phyloP scores from a whole-genome alignment of 352 stramenopile genomes.

The Phytophthora cryptogea region DNA sequence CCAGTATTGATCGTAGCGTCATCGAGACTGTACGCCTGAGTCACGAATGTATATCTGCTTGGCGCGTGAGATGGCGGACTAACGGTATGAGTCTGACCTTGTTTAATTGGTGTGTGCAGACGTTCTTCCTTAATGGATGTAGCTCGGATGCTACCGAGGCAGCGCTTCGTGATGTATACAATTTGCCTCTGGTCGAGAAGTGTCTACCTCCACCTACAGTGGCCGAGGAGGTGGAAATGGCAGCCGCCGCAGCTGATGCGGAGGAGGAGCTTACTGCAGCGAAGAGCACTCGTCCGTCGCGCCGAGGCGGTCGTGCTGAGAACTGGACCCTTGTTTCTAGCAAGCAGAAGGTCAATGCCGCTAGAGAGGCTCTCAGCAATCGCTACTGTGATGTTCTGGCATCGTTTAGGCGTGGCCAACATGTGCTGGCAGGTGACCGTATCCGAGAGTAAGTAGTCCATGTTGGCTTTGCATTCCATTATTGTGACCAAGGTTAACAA shows the following conservation, averaged over 20 bases:
- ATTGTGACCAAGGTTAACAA: not conserved
- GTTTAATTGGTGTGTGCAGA: slow-evolving; percentile 39
- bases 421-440: slow-evolving; percentile 56
- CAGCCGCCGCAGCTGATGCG: slow-evolving; percentile 20
- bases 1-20: slow-evolving; percentile 52
- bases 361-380: slow-evolving; percentile 55
- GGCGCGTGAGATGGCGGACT: not conserved
- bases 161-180: slow-evolving; percentile 64
- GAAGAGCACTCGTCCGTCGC: slow-evolving; percentile 6
- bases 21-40: slow-evolving; percentile 51
- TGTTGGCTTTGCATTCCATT: not conserved
- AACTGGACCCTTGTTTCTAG: slow-evolving; percentile 57
- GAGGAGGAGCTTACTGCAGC: slow-evolving; percentile 20
- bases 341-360: slow-evolving; percentile 57
- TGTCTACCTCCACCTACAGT: slow-evolving; percentile 8
- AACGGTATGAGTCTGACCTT: slow-evolving; percentile 9
- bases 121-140: slow-evolving; percentile 67
- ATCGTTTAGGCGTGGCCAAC: slow-evolving; percentile 61
- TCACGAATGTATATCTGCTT: not conserved
- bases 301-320: slow-evolving; percentile 6
- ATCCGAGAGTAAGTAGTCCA: slow-evolving; percentile 58
- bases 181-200: slow-evolving; percentile 42
- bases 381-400: slow-evolving; percentile 60
- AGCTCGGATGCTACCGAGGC: slow-evolving; percentile 72
- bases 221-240: slow-evolving; percentile 33